Evolutionary conservation across 2,329 filamentous ascomycete genomes (phyloP).

Genomic region (Tolypocladium ophioglossoides): DNA sequence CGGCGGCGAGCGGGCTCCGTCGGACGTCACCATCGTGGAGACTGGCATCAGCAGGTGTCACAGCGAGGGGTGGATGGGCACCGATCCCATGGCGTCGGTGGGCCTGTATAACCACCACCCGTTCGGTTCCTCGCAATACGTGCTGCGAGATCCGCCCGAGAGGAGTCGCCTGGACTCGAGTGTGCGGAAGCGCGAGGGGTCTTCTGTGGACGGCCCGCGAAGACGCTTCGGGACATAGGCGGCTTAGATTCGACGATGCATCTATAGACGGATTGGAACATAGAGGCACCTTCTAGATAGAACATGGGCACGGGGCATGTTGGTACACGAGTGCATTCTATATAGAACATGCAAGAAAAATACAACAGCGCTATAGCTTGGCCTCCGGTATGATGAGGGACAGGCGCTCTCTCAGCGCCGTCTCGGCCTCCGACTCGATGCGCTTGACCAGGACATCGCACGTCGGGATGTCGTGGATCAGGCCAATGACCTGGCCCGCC

Average conservation of each 20-base stretch:
- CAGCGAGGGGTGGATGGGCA: conserved; percentile 2
- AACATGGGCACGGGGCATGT: neutral
- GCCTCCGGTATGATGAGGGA: conserved; percentile 43
- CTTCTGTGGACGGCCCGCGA: neutral
- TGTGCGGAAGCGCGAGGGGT: conserved; percentile 5
- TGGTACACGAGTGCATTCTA: neutral
- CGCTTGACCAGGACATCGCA: conserved; percentile 58
- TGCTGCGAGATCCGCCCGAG: neutral
- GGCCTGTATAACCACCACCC: neutral
- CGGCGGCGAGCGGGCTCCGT: neutral
- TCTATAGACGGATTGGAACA: neutral
- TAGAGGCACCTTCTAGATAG: neutral
- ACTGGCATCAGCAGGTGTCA: conserved; percentile 18
- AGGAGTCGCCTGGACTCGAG: conserved; percentile 4
- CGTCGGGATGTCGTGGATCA: conserved; percentile 75
- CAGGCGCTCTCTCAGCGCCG: conserved; percentile 49
- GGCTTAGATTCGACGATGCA: neutral
- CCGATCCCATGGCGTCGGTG: neutral
- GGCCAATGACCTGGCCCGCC: conserved; percentile 84
- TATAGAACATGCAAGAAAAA: no score
- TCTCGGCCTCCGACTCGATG: conserved; percentile 68
- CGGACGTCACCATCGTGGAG: conserved; percentile 15
- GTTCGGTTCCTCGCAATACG: neutral
- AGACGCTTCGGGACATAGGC: neutral
- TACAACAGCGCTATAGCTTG: conserved; percentile 39